A percentile compares a stretch with the other conserved stretches of the same genome.
phyloP scores from a whole-genome alignment of 176 grass and related monocot genomes.

The Metroxylon sagu region DNA sequence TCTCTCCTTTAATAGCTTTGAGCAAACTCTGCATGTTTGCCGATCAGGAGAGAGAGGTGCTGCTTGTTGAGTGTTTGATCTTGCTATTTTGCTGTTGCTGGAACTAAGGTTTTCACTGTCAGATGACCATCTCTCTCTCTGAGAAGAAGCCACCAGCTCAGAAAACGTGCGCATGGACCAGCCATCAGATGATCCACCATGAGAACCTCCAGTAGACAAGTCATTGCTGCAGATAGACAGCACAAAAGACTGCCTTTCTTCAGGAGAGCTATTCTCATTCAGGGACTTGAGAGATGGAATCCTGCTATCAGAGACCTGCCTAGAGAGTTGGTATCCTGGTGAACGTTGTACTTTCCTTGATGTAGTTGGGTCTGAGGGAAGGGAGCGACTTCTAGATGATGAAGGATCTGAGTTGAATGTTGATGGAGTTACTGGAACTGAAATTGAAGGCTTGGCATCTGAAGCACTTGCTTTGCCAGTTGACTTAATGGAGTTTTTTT shows the following conservation, averaged over 20 bases:
- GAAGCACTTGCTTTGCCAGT: slow-evolving; percentile 18
- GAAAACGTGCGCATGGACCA: slow-evolving; percentile 65
- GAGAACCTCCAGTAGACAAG: slow-evolving; percentile 16
- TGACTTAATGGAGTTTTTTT: slow-evolving; percentile 5
- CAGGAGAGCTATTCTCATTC: slow-evolving; percentile 23
- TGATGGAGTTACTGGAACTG: slow-evolving; percentile 36
- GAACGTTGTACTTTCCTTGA: slow-evolving; percentile 18
- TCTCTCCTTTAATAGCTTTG: slow-evolving; percentile 35
- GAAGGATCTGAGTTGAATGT: slow-evolving; percentile 9
- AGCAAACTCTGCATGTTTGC: slow-evolving; percentile 71
- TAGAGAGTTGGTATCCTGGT: slow-evolving; percentile 31
- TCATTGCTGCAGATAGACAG: slow-evolving; percentile 20
- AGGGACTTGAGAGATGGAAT: slow-evolving; percentile 51
- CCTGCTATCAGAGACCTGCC: slow-evolving; percentile 41
- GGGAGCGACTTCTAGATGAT: slow-evolving; percentile 4
- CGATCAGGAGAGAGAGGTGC: slow-evolving; percentile 30
- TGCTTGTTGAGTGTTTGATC: slow-evolving; percentile 17
- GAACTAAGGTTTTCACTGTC: slow-evolving; percentile 37
- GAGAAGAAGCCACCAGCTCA: slow-evolving; percentile 47
- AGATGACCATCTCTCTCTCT: slow-evolving; percentile 60
- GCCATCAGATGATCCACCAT: slow-evolving; percentile 48
- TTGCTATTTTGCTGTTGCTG: slow-evolving; percentile 8
- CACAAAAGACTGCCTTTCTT: slow-evolving; percentile 21
- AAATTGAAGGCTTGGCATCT: slow-evolving; percentile 32
- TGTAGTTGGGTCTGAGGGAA: slow-evolving; percentile 2